Evolutionary conservation across 2,329 filamentous ascomycete genomes (phyloP), one percentile per base, ranked within the genome.

Genomic region (Pezizomycotina sp.): DNA sequence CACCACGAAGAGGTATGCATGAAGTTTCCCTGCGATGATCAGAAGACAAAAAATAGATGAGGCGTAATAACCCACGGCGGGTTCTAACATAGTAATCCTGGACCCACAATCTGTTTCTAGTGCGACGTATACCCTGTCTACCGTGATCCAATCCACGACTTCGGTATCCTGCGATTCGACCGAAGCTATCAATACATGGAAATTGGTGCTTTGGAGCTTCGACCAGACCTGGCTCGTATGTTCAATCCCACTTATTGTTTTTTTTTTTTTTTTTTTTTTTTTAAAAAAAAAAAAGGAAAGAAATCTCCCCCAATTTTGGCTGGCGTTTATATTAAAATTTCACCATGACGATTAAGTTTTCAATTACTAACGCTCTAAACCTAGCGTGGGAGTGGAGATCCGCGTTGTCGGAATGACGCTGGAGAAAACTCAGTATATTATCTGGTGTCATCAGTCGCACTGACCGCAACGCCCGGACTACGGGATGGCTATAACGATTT

Each of bases 181-280:
- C 89, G 89, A 24, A 82, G 82, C 54, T 92, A 98, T 63, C 92
- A 92, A 57, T 95, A 98, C 59, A 92, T 98, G 83, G 75, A 79
- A 6, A 68, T 98, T 15, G 71, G 74, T 23, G 76, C 82, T 28
- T 65, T 98, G 31, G 66, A 74, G 42, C 64, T 98, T 34, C 71
- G 81, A 43, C 89, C 89, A 1, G 83, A 92, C 49, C 71, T 82
- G 37, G 89, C 89, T 18, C 46, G 48, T 50, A 48, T 27, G 47
- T 16, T 1, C n/a, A 16, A 25, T 12, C 14, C 15, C 8, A 13
- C 6, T n/a, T 9, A 38, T 62, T 57, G n/a, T n/a, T n/a, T n/a
- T n/a, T n/a, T n/a, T n/a, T n/a, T n/a, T n/a, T n/a, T n/a, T n/a
- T n/a, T n/a, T n/a, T n/a, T n/a, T n/a, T n/a, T n/a, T n/a, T n/a